Evolutionary conservation across 2,329 filamentous ascomycete genomes (phyloP).

Genomic region (Aspergillus alliaceus): DNA sequence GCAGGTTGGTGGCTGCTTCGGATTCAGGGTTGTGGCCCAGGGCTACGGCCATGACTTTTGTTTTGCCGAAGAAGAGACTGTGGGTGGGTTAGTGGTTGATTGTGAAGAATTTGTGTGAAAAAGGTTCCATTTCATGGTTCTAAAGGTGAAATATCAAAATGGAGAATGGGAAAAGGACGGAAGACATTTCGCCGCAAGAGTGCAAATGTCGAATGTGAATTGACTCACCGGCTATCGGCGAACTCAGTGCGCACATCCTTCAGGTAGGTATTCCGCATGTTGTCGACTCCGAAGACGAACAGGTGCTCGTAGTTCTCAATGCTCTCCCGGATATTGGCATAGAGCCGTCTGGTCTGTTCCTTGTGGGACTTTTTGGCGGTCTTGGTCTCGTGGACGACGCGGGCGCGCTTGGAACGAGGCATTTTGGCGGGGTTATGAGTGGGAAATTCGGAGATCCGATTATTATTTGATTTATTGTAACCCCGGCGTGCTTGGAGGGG

Average conservation of each 20-base stretch:
- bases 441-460: not conserved
- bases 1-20: conserved; percentile 76
- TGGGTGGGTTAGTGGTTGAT: not conserved
- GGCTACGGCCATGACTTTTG: conserved; percentile 96
- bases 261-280: conserved; percentile 97
- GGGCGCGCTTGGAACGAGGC: conserved; percentile 95
- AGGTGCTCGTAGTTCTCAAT: conserved; percentile 84
- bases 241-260: conserved; percentile 87
- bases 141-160: not conserved
- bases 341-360: conserved; percentile 82
- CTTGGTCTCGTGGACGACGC: conserved; percentile 85
- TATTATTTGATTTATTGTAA: not conserved
- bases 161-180: not conserved
- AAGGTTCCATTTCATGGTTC: too few relatives aligned
- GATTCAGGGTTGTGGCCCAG: conserved; percentile 77
- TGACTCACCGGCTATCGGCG: conserved; percentile 72
- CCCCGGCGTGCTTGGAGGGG: not conserved
- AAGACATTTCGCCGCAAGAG: not conserved
- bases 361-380: conserved; percentile 91
- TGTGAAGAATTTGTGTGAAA: not conserved
- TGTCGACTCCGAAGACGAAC: conserved; percentile 91
- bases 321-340: conserved; percentile 81
- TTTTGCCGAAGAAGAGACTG: conserved; percentile 98
- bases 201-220: too few relatives aligned
- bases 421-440: conserved; percentile 53